Percentiles rank a stretch among this genome's conserved stretches.
Conservation (phyloP, 371 early-diverging fungal species). For the Mortierella sp. region DNA sequence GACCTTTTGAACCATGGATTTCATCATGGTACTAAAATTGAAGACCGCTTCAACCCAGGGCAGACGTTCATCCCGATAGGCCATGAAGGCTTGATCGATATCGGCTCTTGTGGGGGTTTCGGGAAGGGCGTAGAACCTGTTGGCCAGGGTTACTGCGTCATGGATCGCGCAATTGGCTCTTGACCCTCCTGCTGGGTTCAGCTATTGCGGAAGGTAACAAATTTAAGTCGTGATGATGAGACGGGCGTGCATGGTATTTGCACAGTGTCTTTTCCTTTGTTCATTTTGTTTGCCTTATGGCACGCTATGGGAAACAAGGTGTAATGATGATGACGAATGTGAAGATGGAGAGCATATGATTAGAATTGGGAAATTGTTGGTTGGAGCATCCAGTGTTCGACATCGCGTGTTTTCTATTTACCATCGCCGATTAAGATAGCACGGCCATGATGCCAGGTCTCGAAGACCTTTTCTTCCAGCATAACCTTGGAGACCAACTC, state of each 20-base stretch:
- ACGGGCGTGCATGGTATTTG: too few relatives aligned
- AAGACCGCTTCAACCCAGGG: not conserved
- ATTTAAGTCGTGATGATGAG: too few relatives aligned
- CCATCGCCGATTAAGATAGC: slow-evolving; percentile 27
- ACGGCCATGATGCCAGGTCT: slow-evolving; percentile 16
- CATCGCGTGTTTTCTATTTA: not conserved
- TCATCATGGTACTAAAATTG: not conserved
- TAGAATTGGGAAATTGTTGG: not conserved
- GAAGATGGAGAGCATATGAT: too few relatives aligned
- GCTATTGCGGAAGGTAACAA: not conserved
- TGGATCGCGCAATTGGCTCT: slow-evolving; percentile 9
- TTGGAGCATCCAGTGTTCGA: too few relatives aligned
- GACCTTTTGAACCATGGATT: not conserved
- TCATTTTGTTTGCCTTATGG: too few relatives aligned
- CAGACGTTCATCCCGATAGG: slow-evolving; percentile 2
- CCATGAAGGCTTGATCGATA: not conserved
- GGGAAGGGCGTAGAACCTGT: slow-evolving; percentile 6
- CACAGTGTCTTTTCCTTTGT: too few relatives aligned
- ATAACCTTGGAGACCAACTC: slow-evolving; percentile 5
- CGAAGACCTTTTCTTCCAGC: slow-evolving; percentile 18
- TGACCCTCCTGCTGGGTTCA: not conserved
- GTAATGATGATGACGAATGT: not conserved
- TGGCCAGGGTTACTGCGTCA: slow-evolving; percentile 13
- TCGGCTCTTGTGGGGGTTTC: not conserved
- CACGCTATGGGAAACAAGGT: not conserved